Evolutionary conservation across 495 filamentous ascomycete genomes (phyloP).

Genomic region (Hyaloscypha variabilis): DNA sequence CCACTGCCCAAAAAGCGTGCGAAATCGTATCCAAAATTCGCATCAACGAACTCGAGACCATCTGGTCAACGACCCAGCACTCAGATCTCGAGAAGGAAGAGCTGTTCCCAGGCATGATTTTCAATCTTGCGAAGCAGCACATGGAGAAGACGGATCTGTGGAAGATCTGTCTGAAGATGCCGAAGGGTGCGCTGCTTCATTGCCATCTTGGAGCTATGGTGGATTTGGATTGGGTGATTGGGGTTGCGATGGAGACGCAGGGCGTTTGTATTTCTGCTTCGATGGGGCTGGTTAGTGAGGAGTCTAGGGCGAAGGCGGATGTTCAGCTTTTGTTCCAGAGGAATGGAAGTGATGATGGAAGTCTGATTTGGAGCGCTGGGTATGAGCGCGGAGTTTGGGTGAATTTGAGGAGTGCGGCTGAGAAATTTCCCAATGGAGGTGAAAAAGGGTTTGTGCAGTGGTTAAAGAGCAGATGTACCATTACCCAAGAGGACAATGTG

Average conservation of each 20-base stretch:
- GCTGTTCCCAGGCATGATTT: constrained; percentile 85
- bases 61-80: constrained; percentile 71
- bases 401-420: constrained; percentile 63
- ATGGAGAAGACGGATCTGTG: constrained; percentile 83
- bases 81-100: constrained; percentile 56
- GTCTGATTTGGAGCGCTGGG: constrained; percentile 60
- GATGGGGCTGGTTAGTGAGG: constrained; percentile 23
- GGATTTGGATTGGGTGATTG: constrained; percentile 75
- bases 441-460: constrained; percentile 71
- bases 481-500: constrained; percentile 71
- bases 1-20: constrained; percentile 73
- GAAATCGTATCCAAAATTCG: constrained; percentile 77
- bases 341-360: constrained; percentile 13
- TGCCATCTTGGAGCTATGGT: constrained; percentile 88
- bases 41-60: constrained; percentile 65
- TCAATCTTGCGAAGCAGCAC: constrained; percentile 71
- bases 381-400: constrained; percentile 60
- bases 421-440: constrained; percentile 70
- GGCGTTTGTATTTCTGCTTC: constrained; percentile 70
- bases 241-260: constrained; percentile 66
- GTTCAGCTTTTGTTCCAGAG: constrained; percentile 14
- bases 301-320: not conserved
- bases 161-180: constrained; percentile 80
- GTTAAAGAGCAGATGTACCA: constrained; percentile 70
- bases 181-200: constrained; percentile 87